These are phyloP conservation scores for Mollisia scopiformis DNA, from an alignment of 2,329 filamentous ascomycete genomes.

Conservation along the genomic window DNA sequence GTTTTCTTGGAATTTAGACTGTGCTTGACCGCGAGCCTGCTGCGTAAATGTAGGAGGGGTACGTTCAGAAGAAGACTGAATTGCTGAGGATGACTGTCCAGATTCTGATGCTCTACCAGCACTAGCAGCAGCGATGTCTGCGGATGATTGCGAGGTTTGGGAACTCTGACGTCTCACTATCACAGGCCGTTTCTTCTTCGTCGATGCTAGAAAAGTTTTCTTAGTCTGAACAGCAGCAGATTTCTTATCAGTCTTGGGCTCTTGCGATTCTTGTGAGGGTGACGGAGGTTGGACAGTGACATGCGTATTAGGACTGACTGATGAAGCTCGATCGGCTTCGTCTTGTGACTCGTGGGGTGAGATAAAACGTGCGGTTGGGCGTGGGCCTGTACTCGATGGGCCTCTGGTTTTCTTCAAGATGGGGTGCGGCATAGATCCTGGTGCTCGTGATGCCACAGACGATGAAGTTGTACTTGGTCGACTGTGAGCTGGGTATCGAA, in stretches of 20 bases:
- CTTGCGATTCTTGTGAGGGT: constrained; percentile 17
- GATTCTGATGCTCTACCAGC: constrained; percentile 12
- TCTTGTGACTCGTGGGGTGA: constrained; percentile 55
- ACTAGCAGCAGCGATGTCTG: constrained; percentile 13
- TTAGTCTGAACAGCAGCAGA: constrained; percentile 29
- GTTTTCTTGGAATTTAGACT: constrained; percentile 28
- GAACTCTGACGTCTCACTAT: constrained; percentile 52
- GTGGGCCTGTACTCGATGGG: constrained; percentile 54
- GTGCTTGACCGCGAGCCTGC: constrained; percentile 8
- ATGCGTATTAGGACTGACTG: constrained; percentile 43
- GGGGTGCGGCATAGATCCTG: constrained; percentile 50
- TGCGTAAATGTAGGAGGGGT: constrained; percentile 12
- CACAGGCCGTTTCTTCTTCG: constrained; percentile 49
- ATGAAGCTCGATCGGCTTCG: constrained; percentile 43
- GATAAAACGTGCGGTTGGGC: constrained; percentile 64
- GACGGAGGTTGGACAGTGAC: constrained; percentile 32
- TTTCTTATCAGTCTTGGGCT: constrained; percentile 28
- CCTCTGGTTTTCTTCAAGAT: constrained; percentile 63
- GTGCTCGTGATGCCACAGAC: constrained; percentile 33
- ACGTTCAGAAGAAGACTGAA: constrained; percentile 15
- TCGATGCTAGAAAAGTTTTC: constrained; percentile 47
- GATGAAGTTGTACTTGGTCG: constrained; percentile 28
- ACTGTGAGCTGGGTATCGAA: constrained; percentile 17
- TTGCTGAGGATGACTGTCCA: constrained; percentile 13
- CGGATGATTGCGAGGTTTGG: constrained; percentile 37